Evolutionary conservation across 192 early-diverging fungal species (phyloP), one percentile per base, ranked within the genome.

Genomic region (Linnemannia exigua): DNA sequence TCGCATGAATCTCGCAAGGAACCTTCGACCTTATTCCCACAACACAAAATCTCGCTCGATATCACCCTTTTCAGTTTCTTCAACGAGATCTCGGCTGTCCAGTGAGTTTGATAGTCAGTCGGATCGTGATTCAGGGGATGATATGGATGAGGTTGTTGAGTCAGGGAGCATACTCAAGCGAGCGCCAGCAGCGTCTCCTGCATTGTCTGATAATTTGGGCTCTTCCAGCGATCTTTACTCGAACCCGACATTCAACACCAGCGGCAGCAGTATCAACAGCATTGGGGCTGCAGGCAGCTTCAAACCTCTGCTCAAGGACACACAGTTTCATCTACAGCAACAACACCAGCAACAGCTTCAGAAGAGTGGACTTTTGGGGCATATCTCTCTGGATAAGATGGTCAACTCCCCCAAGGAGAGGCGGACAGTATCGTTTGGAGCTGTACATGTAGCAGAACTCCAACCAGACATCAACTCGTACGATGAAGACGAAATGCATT

Each of bases 1-100:
- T 5, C 72, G 75, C 14, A 22, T 72, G 9, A 72, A 31, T 41
- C 51, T 86, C 37, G 63, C 76, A 15, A 41, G 73, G 20, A 67
- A 28, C 25, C 47, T 74, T 19, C 70, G 70, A 33, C 63, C 75
- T 5, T 86, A 74, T 48, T 20, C 31, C 7, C 46, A 66, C 17
- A 86, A 79, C 22, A 38, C 77, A n/a, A 86, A 86, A 35, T 79
- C 84, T 5, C 73, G 84, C n/a, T 86, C 84, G 44, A 80, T 86
- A 28, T 86, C 84, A 20, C 84, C 84, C 0, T 86, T 86, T 73
- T 86, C 84, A 19, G 79, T 76, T 22, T 79, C 84, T 4, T 86
- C 84, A 0, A 79, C 77, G 4, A 78, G 84, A 11, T 86, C 84
- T 20, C 67, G 78, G 31, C 58, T 86, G 5, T 86, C 84, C 1